Conservation (phyloP, 1,139 yeast species). For the Trichomonascaceae sp. region DNA sequence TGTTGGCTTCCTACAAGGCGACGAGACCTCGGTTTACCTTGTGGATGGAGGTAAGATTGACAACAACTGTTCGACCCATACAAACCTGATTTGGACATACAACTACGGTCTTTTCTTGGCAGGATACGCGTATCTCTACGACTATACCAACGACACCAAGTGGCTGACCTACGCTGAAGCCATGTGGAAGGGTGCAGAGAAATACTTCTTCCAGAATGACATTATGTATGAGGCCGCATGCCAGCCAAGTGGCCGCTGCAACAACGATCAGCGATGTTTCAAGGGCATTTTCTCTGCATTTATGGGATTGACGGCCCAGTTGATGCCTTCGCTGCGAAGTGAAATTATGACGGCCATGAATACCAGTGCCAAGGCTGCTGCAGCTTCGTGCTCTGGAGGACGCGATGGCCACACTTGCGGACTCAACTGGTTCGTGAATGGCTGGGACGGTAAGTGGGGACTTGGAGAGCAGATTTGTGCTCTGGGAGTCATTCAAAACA, state of each 20-base stretch:
- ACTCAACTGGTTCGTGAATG: slow-evolving; percentile 51
- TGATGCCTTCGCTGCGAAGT: slow-evolving; percentile 51
- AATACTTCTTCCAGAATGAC: slow-evolving; percentile 44
- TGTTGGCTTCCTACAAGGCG: slow-evolving; percentile 36
- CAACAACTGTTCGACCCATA: slow-evolving; percentile 48
- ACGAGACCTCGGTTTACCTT: slow-evolving; percentile 23
- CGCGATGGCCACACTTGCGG: slow-evolving; percentile 86
- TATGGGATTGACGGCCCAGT: slow-evolving; percentile 57
- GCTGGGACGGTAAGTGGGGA: slow-evolving; percentile 81
- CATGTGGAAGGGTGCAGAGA: slow-evolving; percentile 33
- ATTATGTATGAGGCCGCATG: slow-evolving; percentile 78
- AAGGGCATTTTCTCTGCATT: slow-evolving; percentile 71
- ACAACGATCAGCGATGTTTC: slow-evolving; percentile 83
- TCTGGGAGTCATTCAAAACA: slow-evolving; percentile 58
- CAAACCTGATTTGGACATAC: slow-evolving; percentile 70
- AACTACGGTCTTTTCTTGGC: slow-evolving; percentile 70
- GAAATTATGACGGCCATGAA: slow-evolving; percentile 40
- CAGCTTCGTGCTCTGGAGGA: slow-evolving; percentile 77
- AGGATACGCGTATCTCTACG: slow-evolving; percentile 76
- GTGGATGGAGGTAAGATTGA: slow-evolving; percentile 67
- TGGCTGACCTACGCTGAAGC: slow-evolving; percentile 47
- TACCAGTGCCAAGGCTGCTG: slow-evolving; percentile 67
- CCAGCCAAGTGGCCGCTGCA: slow-evolving; percentile 47
- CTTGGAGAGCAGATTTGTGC: slow-evolving; percentile 91
- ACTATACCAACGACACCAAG: slow-evolving; percentile 48